Evolutionary conservation across 768 basidiomycete species (phyloP).

Genomic region (Tricholoma saponaceum): DNA sequence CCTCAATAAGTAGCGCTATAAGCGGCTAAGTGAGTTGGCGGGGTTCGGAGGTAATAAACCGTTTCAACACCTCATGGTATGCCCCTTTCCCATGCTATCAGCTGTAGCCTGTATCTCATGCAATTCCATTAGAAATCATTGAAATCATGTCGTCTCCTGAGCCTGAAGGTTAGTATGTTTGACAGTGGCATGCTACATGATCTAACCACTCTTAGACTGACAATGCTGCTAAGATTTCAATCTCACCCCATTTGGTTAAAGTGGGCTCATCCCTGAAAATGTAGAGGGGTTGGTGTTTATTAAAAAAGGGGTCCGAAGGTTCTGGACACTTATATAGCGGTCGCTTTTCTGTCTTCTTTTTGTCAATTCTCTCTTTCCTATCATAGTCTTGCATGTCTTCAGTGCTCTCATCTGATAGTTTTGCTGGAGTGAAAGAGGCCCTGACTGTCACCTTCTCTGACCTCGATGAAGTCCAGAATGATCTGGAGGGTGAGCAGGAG

Average conservation of each 20-base stretch:
- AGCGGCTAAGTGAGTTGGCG: no score
- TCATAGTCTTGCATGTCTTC: not conserved
- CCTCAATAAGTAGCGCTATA: no score
- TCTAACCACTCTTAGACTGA: no score
- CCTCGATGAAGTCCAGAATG: not conserved
- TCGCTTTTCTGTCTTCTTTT: not conserved
- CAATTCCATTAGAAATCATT: not conserved
- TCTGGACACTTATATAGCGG: not conserved
- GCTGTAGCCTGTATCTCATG: not conserved
- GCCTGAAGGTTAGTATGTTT: not conserved
- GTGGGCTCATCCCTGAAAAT: no score
- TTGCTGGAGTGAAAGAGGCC: not conserved
- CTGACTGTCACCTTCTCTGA: not conserved
- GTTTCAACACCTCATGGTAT: not conserved
- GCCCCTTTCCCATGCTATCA: no score
- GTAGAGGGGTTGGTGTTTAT: no score
- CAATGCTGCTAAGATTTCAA: no score
- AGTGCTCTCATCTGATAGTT: not conserved
- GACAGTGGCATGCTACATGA: no score
- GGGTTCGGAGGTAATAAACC: no score
- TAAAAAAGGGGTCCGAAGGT: not conserved
- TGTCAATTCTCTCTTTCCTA: not conserved
- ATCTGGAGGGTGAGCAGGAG: conserved; percentile 1
- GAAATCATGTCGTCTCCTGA: not conserved
- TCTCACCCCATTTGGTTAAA: not conserved